Conservation (phyloP, 352 stramenopile species). For the Phytophthora hibernalis region DNA sequence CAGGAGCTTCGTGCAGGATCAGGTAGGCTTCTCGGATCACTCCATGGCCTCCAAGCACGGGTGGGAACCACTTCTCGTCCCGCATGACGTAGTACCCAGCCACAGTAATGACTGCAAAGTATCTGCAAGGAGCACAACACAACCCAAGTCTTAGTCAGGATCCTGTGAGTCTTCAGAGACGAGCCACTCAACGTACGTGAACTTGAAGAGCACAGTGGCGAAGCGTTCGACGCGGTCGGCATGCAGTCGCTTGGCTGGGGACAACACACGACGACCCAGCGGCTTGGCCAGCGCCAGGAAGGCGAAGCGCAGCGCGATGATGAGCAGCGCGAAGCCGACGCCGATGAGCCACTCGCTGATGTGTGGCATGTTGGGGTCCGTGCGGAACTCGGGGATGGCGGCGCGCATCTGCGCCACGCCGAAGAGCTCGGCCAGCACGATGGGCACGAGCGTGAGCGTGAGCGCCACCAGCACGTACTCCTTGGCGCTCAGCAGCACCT, state of each 20-base stretch:
- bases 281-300: constrained; percentile 36
- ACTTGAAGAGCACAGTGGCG: constrained; percentile 49
- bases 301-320: constrained; percentile 39
- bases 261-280: constrained; percentile 34
- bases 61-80: constrained; percentile 58
- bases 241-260: constrained; percentile 31
- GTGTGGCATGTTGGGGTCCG: constrained; percentile 42
- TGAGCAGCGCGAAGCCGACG: constrained; percentile 36
- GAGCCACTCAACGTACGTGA: constrained; percentile 35
- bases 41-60: constrained; percentile 48
- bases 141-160: constrained; percentile 19
- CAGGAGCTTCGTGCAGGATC: constrained; percentile 41
- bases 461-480: constrained; percentile 44
- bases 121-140: constrained; percentile 29
- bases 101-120: constrained; percentile 41
- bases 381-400: constrained; percentile 40
- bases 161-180: constrained; percentile 31
- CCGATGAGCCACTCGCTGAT: constrained; percentile 36
- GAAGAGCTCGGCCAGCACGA: constrained; percentile 42
- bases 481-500: constrained; percentile 41
- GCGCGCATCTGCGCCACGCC: constrained; percentile 45
- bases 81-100: constrained; percentile 53
- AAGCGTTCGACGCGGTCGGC: constrained; percentile 46
- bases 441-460: constrained; percentile 37
- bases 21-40: constrained; percentile 40